Conservation (phyloP, 169 alveolate genomes). For the Babesia gibsoni region DNA sequence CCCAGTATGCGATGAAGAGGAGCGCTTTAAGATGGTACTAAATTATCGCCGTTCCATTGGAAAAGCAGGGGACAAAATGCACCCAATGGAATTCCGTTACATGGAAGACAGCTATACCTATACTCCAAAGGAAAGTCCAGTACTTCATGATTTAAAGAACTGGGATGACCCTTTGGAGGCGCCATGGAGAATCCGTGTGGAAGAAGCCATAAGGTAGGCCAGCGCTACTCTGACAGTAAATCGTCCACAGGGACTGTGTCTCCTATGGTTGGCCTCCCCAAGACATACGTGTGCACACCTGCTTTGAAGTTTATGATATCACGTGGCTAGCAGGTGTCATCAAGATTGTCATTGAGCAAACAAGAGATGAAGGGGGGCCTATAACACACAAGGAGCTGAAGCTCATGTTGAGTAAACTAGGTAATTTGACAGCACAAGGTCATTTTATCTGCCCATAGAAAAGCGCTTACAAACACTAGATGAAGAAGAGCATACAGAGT, state of each 20-base stretch:
- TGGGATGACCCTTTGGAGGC: slow-evolving; percentile 75
- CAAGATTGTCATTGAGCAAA: slow-evolving; percentile 62
- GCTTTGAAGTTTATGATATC: slow-evolving; percentile 71
- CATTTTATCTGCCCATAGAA: slow-evolving; percentile 11
- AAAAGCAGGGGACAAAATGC: slow-evolving; percentile 2
- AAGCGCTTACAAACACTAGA: slow-evolving; percentile 41
- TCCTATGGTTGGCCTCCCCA: slow-evolving; percentile 73
- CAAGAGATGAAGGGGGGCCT: slow-evolving; percentile 46
- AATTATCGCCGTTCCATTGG: slow-evolving; percentile 24
- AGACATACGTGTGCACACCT: slow-evolving; percentile 66
- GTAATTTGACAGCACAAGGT: not conserved
- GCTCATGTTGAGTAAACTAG: slow-evolving; percentile 53
- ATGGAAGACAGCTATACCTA: slow-evolving; percentile 68
- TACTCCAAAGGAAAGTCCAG: slow-evolving; percentile 68
- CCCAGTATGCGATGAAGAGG: slow-evolving; percentile 42
- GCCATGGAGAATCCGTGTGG: slow-evolving; percentile 72
- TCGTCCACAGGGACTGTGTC: slow-evolving; percentile 63
- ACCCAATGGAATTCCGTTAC: slow-evolving; percentile 55
- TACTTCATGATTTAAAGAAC: slow-evolving; percentile 54
- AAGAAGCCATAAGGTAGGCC: slow-evolving; percentile 62
- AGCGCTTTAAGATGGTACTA: slow-evolving; percentile 35
- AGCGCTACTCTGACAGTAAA: not conserved
- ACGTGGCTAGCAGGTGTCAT: slow-evolving; percentile 76
- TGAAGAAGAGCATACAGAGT: slow-evolving; percentile 45
- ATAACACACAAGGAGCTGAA: slow-evolving; percentile 34